Evolutionary conservation across 768 basidiomycete species (phyloP).

Genomic region (Suillus variegatus): DNA sequence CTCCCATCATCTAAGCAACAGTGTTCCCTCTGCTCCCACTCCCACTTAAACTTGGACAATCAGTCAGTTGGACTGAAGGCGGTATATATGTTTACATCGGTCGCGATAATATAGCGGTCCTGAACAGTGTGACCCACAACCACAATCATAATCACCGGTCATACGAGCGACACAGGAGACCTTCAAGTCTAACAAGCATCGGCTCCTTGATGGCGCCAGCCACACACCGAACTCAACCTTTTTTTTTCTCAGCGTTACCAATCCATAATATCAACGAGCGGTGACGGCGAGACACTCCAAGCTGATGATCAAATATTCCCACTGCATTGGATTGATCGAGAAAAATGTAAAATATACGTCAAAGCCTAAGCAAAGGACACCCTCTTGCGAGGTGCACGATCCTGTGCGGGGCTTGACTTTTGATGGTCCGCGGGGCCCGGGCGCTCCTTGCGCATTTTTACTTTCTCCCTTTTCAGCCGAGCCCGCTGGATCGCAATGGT

Average conservation of each 20-base stretch:
- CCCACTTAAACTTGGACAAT: neutral
- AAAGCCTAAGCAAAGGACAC: conserved; percentile 32
- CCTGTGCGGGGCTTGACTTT: conserved; percentile 13
- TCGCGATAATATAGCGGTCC: neutral
- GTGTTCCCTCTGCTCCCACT: neutral
- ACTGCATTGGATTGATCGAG: conserved; percentile 2
- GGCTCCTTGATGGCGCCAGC: neutral
- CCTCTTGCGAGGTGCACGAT: conserved; percentile 32
- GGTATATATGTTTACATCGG: neutral
- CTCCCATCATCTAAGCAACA: neutral
- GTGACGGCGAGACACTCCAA: neutral
- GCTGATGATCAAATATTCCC: conserved; percentile 5
- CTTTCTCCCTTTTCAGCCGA: conserved; percentile 41
- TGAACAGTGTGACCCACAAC: neutral
- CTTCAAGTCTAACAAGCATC: neutral
- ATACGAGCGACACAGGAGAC: neutral
- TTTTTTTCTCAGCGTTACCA: neutral
- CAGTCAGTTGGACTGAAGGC: neutral
- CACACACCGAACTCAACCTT: neutral
- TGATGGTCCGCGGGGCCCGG: conserved; percentile 15
- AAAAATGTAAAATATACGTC: conserved; percentile 1
- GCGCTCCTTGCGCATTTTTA: conserved; percentile 30
- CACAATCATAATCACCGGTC: neutral
- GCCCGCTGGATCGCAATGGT: conserved; percentile 38
- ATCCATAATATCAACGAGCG: neutral